Conservation (phyloP, 2,329 filamentous ascomycete genomes). For the Neofusicoccum parvum region DNA sequence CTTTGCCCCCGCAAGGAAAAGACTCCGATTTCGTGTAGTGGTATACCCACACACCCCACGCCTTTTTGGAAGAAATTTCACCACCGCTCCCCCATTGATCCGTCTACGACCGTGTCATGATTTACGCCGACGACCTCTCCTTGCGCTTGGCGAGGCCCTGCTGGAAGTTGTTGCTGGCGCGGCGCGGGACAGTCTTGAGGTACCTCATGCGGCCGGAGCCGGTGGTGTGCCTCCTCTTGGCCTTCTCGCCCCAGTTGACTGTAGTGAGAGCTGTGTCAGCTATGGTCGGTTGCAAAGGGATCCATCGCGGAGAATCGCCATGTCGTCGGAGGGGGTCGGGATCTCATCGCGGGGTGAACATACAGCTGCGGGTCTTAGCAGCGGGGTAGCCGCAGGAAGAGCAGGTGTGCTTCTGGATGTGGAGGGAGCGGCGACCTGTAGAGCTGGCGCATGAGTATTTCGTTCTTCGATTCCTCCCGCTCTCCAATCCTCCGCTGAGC, state of each 20-base stretch:
- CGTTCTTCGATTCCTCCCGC: constrained; percentile 24
- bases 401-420: constrained; percentile 99
- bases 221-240: constrained; percentile 99
- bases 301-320: constrained; percentile 16
- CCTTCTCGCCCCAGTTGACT: constrained; percentile 99
- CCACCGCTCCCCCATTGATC: constrained; percentile 4
- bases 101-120: constrained; percentile 18
- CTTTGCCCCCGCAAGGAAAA: constrained; percentile 19
- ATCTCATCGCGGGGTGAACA: constrained; percentile 48
- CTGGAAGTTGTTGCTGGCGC: constrained; percentile 99
- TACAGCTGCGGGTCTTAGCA: constrained; percentile 99
- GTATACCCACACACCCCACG: constrained; percentile 16
- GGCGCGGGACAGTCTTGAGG: constrained; percentile 87
- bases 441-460: constrained; percentile 36
- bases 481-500: constrained; percentile 10
- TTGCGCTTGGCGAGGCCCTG: constrained; percentile 78
- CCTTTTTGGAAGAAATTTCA: constrained; percentile 20
- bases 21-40: constrained; percentile 19
- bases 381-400: constrained; percentile 93
- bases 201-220: constrained; percentile 95
- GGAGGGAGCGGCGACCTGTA: constrained; percentile 89
- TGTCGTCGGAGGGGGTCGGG: constrained; percentile 3
- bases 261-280: constrained; percentile 37
- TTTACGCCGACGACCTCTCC: constrained; percentile 21
- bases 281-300: constrained; percentile 4